A percentile compares a stretch with the other conserved stretches of the same genome.
Evolutionary conservation across 441 rosid species (phyloP).

Genomic region (Populus hybrid): DNA sequence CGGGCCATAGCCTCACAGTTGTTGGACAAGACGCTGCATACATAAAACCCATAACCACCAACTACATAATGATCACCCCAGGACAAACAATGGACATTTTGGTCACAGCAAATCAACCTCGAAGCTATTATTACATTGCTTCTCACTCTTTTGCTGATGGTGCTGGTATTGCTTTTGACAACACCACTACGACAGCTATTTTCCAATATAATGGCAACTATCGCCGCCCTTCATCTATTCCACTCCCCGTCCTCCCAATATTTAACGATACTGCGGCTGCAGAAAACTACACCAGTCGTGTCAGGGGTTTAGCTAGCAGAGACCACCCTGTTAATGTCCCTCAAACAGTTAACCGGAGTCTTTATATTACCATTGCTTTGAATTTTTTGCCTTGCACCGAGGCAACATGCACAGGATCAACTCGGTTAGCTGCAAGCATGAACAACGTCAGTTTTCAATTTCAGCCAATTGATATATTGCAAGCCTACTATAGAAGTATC

Average conservation of each 20-base stretch:
- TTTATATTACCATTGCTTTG: conserved; percentile 21
- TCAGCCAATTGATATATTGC: conserved; percentile 23
- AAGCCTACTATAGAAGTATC: conserved; percentile 32
- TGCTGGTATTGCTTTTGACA: conserved; percentile 26
- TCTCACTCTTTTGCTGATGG: conserved; percentile 38
- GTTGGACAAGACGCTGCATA: conserved; percentile 61
- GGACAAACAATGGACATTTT: conserved; percentile 66
- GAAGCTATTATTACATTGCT: conserved; percentile 48
- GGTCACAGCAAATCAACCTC: conserved; percentile 44
- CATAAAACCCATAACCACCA: conserved; percentile 40
- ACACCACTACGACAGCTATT: conserved; percentile 50
- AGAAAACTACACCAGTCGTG: conserved; percentile 14
- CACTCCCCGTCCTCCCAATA: conserved; percentile 37
- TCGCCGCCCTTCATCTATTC: conserved; percentile 24
- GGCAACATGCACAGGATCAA: conserved; percentile 8
- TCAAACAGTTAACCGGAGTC: conserved; percentile 23
- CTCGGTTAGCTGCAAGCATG: conserved; percentile 23
- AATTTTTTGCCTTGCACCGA: conserved; percentile 25
- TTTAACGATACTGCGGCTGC: conserved; percentile 27
- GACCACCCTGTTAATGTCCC: conserved; percentile 52
- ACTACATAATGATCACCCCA: conserved; percentile 46
- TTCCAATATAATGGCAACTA: conserved; percentile 46
- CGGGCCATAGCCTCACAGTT: conserved; percentile 51
- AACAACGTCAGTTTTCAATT: conserved; percentile 32
- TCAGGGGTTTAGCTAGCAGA: conserved; percentile 33